Evolutionary conservation across 2,329 filamentous ascomycete genomes (phyloP).

Genomic region (Fusarium camptoceras): DNA sequence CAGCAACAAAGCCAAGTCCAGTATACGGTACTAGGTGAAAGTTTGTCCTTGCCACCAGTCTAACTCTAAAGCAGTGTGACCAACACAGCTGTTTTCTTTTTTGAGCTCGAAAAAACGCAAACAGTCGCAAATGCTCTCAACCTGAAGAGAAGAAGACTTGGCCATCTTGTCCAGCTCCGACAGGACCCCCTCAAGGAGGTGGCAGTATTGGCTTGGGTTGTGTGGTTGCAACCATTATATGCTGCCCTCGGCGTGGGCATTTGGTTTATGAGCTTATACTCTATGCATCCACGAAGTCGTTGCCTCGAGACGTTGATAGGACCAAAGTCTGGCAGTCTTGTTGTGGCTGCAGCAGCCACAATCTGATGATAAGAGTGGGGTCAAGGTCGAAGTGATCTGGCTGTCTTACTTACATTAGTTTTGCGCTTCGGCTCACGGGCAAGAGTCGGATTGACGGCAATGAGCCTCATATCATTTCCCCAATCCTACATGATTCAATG

Average conservation of each 20-base stretch:
- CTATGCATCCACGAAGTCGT: conserved; percentile 69
- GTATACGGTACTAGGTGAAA: background rate
- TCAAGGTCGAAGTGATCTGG: background rate
- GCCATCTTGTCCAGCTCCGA: background rate
- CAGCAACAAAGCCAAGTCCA: background rate
- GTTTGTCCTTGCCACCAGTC: background rate
- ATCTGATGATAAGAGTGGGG: conserved; percentile 15
- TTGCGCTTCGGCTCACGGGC: background rate
- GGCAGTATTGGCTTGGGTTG: conserved; percentile 92
- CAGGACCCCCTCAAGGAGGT: conserved; percentile 72
- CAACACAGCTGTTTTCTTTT: background rate
- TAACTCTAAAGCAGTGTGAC: background rate
- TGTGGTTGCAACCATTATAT: conserved; percentile 67
- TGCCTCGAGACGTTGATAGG: conserved; percentile 54
- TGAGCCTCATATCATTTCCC: conserved; percentile 4
- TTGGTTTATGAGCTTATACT: conserved; percentile 65
- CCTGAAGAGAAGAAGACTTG: background rate
- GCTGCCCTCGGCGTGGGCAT: conserved; percentile 71
- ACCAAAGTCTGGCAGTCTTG: conserved; percentile 2
- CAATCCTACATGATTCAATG: background rate
- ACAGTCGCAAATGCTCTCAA: background rate
- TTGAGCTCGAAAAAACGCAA: background rate
- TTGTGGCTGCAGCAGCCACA: conserved; percentile 5
- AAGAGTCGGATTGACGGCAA: background rate
- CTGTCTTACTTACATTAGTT: conserved; percentile 27